Conservation (phyloP, 2,329 filamentous ascomycete genomes). For the Clathrospora elynae region DNA sequence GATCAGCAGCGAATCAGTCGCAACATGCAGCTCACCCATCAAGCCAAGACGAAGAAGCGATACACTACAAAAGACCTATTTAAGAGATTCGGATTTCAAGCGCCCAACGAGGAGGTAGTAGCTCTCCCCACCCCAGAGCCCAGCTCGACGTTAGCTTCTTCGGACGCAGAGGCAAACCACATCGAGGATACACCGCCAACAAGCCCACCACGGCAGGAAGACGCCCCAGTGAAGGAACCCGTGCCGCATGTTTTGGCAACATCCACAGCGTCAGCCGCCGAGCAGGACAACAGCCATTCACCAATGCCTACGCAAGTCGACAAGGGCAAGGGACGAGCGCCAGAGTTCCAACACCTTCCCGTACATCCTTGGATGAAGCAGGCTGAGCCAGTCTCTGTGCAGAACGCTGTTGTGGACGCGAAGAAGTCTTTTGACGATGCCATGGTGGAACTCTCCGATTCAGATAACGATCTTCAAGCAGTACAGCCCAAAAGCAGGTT, state of each 20-base stretch:
- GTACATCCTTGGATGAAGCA: slow-evolving; percentile 31
- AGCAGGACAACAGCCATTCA: slow-evolving; percentile 7
- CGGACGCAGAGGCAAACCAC: slow-evolving; percentile 60
- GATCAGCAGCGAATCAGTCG: slow-evolving; percentile 91
- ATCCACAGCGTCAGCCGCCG: slow-evolving; percentile 5
- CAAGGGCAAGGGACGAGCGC: slow-evolving; percentile 67
- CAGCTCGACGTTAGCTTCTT: slow-evolving; percentile 61
- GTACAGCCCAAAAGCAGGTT: slow-evolving; percentile 48
- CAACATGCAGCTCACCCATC: slow-evolving; percentile 88
- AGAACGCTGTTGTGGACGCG: slow-evolving; percentile 18
- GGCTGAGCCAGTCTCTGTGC: slow-evolving; percentile 16
- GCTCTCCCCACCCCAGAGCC: slow-evolving; percentile 39
- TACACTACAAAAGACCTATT: slow-evolving; percentile 83
- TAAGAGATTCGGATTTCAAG: slow-evolving; percentile 77
- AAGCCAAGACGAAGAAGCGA: slow-evolving; percentile 86
- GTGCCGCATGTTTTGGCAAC: slow-evolving; percentile 1
- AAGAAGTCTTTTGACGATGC: slow-evolving; percentile 3
- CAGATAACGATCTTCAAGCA: slow-evolving; percentile 71
- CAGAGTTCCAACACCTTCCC: slow-evolving; percentile 45
- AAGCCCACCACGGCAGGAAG: slow-evolving; percentile 47
- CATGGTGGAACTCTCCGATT: slow-evolving; percentile 52
- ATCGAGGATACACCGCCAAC: slow-evolving; percentile 51
- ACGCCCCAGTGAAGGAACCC: slow-evolving; percentile 11
- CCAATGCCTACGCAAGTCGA: slow-evolving; percentile 46
- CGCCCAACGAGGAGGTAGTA: slow-evolving; percentile 25